Percentiles rank a stretch among this genome's conserved stretches.
Evolutionary conservation across 2,329 filamentous ascomycete species (phyloP).

Genomic region (Cladophialophora immunda): DNA sequence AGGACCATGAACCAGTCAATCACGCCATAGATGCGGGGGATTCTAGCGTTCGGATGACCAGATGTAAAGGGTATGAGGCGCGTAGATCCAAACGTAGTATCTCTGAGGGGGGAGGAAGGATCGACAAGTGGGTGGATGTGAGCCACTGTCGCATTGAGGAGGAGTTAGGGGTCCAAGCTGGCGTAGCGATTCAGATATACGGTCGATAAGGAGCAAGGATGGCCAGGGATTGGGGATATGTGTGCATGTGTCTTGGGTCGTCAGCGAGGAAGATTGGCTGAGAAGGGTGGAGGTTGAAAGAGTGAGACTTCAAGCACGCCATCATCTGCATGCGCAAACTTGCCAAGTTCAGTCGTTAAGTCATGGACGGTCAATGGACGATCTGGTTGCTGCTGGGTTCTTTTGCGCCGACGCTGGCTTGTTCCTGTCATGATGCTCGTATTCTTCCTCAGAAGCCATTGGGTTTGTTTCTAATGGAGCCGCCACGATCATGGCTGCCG

Average conservation of each 20-base stretch:
- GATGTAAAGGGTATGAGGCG: constrained; percentile 10
- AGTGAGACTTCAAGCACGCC: constrained; percentile 3
- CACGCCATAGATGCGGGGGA: constrained; percentile 17
- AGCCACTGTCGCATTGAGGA: constrained; percentile 11
- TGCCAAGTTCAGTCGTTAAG: constrained; percentile 11
- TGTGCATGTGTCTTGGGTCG: neutral
- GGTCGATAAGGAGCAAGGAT: neutral
- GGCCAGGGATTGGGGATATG: too few relatives aligned
- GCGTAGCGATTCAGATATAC: neutral
- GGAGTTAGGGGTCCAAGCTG: neutral
- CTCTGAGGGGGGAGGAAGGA: neutral
- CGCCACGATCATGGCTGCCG: neutral
- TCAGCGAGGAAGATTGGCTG: constrained; percentile 3
- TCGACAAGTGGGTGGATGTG: constrained; percentile 8
- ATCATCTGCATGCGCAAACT: constrained; percentile 3
- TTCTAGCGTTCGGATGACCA: constrained; percentile 10
- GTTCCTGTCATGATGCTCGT: neutral
- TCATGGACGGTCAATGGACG: neutral
- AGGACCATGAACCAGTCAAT: constrained; percentile 7
- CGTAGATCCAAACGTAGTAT: constrained; percentile 13
- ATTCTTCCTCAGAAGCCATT: neutral
- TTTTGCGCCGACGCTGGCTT: neutral
- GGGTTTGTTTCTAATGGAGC: too few relatives aligned
- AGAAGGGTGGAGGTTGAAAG: neutral
- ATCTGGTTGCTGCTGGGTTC: neutral